phyloP scores from a whole-genome alignment of 1,139 yeast species.

The Saccharomyces hybrid region DNA sequence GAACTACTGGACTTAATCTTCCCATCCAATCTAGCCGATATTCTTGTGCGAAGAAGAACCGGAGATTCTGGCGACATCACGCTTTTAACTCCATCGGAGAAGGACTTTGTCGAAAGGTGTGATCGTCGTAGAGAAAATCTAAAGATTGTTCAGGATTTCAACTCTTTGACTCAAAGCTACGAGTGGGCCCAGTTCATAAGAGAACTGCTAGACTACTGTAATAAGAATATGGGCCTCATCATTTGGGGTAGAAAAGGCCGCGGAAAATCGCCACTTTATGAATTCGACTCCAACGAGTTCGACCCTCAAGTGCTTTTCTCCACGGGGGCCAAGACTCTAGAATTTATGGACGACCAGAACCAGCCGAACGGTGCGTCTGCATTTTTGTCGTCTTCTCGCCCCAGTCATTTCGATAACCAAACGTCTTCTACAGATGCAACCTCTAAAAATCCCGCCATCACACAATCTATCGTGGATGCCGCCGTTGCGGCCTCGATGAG shows the following conservation, averaged over 20 bases:
- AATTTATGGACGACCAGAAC: background rate
- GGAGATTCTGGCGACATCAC: conserved; percentile 23
- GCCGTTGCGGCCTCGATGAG: conserved; percentile 17
- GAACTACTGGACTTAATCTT: conserved; percentile 73
- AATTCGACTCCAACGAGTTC: conserved; percentile 20
- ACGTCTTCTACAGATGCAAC: background rate
- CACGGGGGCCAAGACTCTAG: conserved; percentile 13
- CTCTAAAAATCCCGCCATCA: background rate
- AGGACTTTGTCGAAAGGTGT: conserved; percentile 42
- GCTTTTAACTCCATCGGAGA: conserved; percentile 28
- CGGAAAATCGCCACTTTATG: conserved; percentile 22
- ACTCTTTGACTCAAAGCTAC: conserved; percentile 50
- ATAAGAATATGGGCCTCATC: conserved; percentile 63
- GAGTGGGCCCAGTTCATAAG: conserved; percentile 69
- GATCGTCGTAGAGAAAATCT: conserved; percentile 58
- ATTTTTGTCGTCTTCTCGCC: background rate
- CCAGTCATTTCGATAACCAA: background rate
- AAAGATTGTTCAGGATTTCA: conserved; percentile 41
- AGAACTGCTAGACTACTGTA: conserved; percentile 69
- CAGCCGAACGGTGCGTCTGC: background rate
- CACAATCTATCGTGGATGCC: conserved; percentile 16
- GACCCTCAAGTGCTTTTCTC: conserved; percentile 21
- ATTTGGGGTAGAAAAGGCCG: conserved; percentile 62
- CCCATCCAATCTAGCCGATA: conserved; percentile 55
- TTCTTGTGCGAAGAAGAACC: conserved; percentile 44